Evolutionary conservation across 345 rosid genomes (phyloP).

Genomic region (Gossypium thurberi): DNA sequence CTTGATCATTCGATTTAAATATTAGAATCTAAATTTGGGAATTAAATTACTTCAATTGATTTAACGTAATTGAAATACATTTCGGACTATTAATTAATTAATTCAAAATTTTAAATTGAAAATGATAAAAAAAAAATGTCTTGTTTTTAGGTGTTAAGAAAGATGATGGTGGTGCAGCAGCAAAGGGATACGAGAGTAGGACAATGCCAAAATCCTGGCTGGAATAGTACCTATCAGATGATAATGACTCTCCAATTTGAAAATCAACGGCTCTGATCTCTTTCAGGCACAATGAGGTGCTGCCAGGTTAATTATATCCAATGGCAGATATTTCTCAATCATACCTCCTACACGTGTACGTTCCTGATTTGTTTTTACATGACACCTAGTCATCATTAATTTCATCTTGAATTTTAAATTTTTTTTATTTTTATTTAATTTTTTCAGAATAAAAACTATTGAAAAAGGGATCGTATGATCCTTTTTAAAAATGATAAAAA

Average conservation of each 20-base stretch:
- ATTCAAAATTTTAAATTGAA: background rate
- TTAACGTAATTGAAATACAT: too few species aligned
- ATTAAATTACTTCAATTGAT: too few species aligned
- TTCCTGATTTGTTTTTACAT: background rate
- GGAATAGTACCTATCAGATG: slow-evolving; percentile 33
- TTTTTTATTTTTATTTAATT: too few species aligned
- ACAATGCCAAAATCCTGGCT: slow-evolving; percentile 32
- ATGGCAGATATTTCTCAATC: slow-evolving; percentile 17
- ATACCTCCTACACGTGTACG: slow-evolving; percentile 1
- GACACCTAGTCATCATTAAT: background rate
- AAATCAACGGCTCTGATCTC: slow-evolving; percentile 41
- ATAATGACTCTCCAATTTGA: slow-evolving; percentile 33
- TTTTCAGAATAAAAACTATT: fast-evolving
- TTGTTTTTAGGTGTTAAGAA: background rate
- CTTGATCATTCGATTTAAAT: background rate
- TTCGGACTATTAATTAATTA: too few species aligned
- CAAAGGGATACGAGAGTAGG: slow-evolving; percentile 10
- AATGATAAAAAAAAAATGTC: background rate
- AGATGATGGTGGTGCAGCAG: background rate
- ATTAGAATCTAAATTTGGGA: too few species aligned
- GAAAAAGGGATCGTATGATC: fast-evolving
- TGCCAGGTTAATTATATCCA: slow-evolving; percentile 9
- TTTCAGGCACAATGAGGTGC: background rate
- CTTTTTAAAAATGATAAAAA: too few species aligned
- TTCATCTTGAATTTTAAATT: too few species aligned